Conservation (phyloP, 805 yeast genomes). For the Metschnikowia baotianmanensis region DNA sequence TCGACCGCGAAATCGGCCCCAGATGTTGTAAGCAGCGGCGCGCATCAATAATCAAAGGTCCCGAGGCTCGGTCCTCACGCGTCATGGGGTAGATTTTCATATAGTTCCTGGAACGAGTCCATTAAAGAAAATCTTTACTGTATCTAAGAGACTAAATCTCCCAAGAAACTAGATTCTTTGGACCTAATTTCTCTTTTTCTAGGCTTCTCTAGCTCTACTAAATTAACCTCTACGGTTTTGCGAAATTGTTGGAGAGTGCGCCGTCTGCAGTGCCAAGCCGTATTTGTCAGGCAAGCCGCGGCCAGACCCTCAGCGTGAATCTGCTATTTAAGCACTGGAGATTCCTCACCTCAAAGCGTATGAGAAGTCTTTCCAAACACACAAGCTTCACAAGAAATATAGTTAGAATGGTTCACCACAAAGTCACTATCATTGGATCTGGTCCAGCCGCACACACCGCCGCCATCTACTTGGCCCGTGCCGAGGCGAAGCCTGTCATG, state of each 20-base stretch:
- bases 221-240: not conserved
- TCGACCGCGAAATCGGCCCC: slow-evolving; percentile 6
- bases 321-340: slow-evolving; percentile 7
- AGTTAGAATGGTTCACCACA: slow-evolving; percentile 72
- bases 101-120: no score
- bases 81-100: no score
- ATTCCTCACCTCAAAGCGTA: not conserved
- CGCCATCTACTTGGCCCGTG: slow-evolving; percentile 94
- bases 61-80: slow-evolving; percentile 7
- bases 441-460: slow-evolving; percentile 99
- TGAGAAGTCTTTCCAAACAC: not conserved
- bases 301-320: slow-evolving; percentile 8
- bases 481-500: slow-evolving; percentile 88
- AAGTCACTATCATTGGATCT: slow-evolving; percentile 87
- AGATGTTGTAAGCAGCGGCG: slow-evolving; percentile 3
- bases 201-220: no score
- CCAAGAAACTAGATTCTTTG: no score
- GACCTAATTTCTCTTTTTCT: no score
- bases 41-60: no score
- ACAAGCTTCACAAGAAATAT: slow-evolving; percentile 2
- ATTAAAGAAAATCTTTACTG: no score
- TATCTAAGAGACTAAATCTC: no score
- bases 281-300: slow-evolving; percentile 13
- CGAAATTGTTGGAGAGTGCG: slow-evolving; percentile 2
- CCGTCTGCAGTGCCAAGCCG: slow-evolving; percentile 5